phyloP scores from a whole-genome alignment of 1,284 basidiomycete species.

The Moesziomyces globuligerus region DNA sequence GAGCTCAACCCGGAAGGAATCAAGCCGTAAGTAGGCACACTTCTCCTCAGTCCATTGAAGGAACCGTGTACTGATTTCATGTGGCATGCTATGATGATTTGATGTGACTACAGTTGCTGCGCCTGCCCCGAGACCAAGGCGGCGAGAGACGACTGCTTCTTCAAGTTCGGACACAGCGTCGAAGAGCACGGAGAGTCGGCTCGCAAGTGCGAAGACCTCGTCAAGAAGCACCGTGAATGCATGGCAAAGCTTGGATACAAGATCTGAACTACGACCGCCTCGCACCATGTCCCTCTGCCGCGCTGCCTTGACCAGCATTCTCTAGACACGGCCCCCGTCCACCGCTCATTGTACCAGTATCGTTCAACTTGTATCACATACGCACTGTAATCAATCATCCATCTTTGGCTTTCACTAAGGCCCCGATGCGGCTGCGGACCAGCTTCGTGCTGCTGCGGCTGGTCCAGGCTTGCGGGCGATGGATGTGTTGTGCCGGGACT shows the following conservation, averaged over 20 bases:
- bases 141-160: constrained; percentile 90
- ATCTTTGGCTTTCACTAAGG: no score
- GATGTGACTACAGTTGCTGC: constrained; percentile 74
- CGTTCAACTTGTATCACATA: constrained; percentile 26
- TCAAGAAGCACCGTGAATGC: constrained; percentile 84
- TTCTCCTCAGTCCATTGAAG: neutral
- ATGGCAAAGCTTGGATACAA: constrained; percentile 76
- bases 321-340: neutral
- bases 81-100: constrained; percentile 2
- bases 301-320: neutral
- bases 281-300: neutral
- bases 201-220: constrained; percentile 81
- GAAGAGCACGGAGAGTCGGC: constrained; percentile 73
- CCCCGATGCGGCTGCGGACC: no score
- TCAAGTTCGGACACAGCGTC: constrained; percentile 74
- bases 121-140: constrained; percentile 95
- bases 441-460: no score
- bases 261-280: constrained; percentile 14
- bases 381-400: constrained; percentile 2
- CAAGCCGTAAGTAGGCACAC: constrained; percentile 80
- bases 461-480: neutral
- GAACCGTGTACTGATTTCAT: neutral
- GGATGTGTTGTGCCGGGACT: no score
- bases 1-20: constrained; percentile 84
- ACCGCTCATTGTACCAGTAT: constrained; percentile 27